phyloP scores from a whole-genome alignment of 257 asterid genomes.

The Marsdenia floribunda region DNA sequence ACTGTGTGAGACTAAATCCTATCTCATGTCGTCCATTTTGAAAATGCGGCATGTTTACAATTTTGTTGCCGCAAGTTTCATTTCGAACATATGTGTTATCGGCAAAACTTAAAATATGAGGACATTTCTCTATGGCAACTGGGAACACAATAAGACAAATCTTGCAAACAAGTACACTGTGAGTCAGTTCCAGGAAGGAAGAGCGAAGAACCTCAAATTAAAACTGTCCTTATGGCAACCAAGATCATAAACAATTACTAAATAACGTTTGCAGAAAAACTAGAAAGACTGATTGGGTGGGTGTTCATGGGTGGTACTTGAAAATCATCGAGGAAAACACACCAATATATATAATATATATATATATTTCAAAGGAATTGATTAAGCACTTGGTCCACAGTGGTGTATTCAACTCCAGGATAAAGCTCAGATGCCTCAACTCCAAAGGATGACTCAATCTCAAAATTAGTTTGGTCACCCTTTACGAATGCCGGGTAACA shows the following conservation, averaged over 20 bases:
- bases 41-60: neutral
- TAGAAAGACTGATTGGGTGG: no score
- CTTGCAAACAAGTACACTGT: neutral
- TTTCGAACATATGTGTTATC: neutral
- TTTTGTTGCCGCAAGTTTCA: neutral
- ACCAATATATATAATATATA: no score
- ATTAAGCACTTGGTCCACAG: slow-evolving; percentile 44
- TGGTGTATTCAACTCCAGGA: slow-evolving; percentile 51
- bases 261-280: no score
- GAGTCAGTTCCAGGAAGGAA: neutral
- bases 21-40: neutral
- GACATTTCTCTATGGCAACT: neutral
- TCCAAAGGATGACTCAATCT: slow-evolving; percentile 47
- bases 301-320: neutral
- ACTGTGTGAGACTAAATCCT: neutral
- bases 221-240: no score
- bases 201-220: no score
- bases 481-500: slow-evolving; percentile 38
- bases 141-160: neutral
- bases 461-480: slow-evolving; percentile 53
- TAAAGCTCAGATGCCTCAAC: slow-evolving; percentile 52
- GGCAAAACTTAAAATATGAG: neutral
- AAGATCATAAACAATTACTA: no score
- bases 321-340: neutral
- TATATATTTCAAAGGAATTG: slow-evolving; percentile 27